phyloP scores from a whole-genome alignment of 1,284 basidiomycete genomes.

The Ceratorhiza oryzae-sativae region DNA sequence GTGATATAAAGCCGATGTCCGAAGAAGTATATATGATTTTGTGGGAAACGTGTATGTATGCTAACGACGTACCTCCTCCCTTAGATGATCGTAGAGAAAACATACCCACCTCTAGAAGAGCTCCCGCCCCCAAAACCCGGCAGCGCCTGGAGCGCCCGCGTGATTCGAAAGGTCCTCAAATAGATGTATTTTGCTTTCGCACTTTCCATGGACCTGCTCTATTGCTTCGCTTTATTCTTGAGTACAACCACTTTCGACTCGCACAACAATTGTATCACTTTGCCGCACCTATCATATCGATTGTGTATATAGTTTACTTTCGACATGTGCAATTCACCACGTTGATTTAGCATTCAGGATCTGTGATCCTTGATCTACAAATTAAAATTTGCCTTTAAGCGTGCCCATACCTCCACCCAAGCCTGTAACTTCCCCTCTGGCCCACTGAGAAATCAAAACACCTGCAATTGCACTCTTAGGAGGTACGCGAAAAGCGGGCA shows the following conservation, averaged over 20 bases:
- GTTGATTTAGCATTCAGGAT: neutral
- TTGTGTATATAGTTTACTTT: constrained; percentile 1
- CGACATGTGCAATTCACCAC: neutral
- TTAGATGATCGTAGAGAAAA: constrained; percentile 32
- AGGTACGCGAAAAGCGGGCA: constrained; percentile 69
- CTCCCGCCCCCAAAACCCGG: neutral
- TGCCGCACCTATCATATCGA: neutral
- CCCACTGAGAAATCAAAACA: constrained; percentile 73
- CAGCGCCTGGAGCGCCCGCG: constrained; percentile 30
- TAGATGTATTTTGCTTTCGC: constrained; percentile 28
- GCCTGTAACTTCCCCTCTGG: constrained; percentile 53
- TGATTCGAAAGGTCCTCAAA: constrained; percentile 28
- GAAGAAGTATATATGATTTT: constrained; percentile 59
- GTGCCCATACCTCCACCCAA: constrained; percentile 4
- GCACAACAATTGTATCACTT: constrained; percentile 9
- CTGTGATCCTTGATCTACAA: constrained; percentile 5
- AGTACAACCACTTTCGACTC: neutral
- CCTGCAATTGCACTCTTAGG: constrained; percentile 74
- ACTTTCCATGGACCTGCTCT: constrained; percentile 11
- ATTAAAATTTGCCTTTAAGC: constrained; percentile 33
- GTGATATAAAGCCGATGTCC: constrained; percentile 61
- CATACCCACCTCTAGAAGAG: constrained; percentile 22
- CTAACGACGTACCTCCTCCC: neutral
- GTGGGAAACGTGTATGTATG: neutral
- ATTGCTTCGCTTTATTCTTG: constrained; percentile 7